Percentiles rank a stretch among this genome's conserved stretches.
Evolutionary conservation across 108 stramenopile species (phyloP).

Genomic region (Pseudonitzschia multistriata): DNA sequence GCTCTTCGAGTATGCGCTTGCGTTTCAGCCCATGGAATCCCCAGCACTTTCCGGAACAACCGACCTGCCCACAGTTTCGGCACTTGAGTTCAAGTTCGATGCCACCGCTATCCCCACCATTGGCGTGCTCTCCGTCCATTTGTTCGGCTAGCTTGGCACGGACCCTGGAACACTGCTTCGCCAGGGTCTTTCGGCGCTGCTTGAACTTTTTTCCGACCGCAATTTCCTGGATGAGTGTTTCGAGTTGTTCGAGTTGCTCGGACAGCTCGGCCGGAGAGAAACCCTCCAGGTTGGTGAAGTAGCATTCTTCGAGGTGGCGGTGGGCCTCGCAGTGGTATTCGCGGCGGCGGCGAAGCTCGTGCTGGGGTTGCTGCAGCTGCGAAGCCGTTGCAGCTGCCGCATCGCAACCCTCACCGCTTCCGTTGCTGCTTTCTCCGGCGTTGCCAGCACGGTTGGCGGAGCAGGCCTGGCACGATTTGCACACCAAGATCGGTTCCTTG

Average conservation of each 20-base stretch:
- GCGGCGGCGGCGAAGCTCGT: slow-evolving; percentile 11
- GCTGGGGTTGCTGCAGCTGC: slow-evolving; percentile 10
- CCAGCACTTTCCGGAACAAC: slow-evolving; percentile 74
- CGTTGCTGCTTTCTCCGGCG: slow-evolving; percentile 1
- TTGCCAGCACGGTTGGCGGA: background rate
- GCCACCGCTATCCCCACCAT: background rate
- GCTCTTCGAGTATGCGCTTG: slow-evolving; percentile 47
- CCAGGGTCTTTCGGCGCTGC: slow-evolving; percentile 68
- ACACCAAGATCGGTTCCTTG: slow-evolving; percentile 74
- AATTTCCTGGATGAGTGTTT: slow-evolving; percentile 37
- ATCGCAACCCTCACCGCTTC: background rate
- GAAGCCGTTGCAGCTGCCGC: background rate
- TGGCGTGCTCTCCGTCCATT: background rate
- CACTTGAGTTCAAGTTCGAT: slow-evolving; percentile 37
- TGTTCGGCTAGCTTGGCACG: slow-evolving; percentile 18
- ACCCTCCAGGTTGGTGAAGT: slow-evolving; percentile 57
- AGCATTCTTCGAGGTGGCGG: slow-evolving; percentile 59
- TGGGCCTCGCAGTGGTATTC: slow-evolving; percentile 80
- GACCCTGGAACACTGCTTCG: slow-evolving; percentile 66
- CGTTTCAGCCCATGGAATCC: slow-evolving; percentile 77
- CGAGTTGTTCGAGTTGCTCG: slow-evolving; percentile 45
- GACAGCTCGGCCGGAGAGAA: slow-evolving; percentile 48
- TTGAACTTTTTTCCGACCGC: slow-evolving; percentile 64
- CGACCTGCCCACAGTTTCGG: slow-evolving; percentile 66
- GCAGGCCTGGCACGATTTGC: slow-evolving; percentile 34